phyloP scores from a whole-genome alignment of 192 early-diverging fungal genomes.

The Phlyctochytrium arcticum region DNA sequence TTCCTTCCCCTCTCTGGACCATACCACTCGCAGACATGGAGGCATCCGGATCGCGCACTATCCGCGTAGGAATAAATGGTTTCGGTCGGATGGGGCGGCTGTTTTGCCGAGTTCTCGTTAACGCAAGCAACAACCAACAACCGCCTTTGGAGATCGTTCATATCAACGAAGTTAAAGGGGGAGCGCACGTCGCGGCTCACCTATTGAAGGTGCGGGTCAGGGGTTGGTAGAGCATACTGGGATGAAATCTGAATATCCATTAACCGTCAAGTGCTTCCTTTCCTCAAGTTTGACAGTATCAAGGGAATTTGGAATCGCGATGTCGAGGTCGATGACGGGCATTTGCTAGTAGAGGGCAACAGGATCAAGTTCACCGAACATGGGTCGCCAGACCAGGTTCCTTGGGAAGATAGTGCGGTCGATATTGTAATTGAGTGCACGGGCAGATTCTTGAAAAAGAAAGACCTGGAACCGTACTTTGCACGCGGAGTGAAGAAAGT shows the following conservation, averaged over 20 bases:
- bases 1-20: background rate
- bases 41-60: background rate
- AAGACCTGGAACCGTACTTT: constrained; percentile 1
- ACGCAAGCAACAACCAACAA: background rate
- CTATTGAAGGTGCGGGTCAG: constrained; percentile 8
- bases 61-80: constrained; percentile 19
- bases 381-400: background rate
- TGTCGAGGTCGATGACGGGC: background rate
- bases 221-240: background rate
- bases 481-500: constrained; percentile 12
- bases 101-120: background rate
- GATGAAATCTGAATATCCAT: background rate
- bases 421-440: constrained; percentile 20
- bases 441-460: constrained; percentile 16
- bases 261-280: background rate
- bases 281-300: constrained; percentile 12
- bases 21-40: background rate
- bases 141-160: constrained; percentile 2
- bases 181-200: background rate
- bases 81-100: constrained; percentile 20
- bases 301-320: constrained; percentile 12
- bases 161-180: constrained; percentile 17
- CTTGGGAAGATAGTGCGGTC: constrained; percentile 7
- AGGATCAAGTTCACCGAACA: constrained; percentile 13
- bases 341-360: background rate